phyloP scores from a whole-genome alignment of 805 yeast species.

The Komagataella mondaviorum region DNA sequence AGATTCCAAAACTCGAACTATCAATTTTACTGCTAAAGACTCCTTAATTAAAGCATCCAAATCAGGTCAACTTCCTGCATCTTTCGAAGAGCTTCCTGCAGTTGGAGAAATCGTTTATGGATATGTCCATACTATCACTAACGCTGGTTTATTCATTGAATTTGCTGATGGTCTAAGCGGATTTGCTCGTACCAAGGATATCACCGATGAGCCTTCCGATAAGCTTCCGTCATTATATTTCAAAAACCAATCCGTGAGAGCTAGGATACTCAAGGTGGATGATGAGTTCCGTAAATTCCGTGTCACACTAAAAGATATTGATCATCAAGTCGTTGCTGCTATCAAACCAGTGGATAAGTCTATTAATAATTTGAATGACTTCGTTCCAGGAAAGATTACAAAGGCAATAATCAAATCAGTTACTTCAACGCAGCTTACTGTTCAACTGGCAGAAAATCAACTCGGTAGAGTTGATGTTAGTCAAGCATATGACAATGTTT shows the following conservation, averaged over 20 bases:
- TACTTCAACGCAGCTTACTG: conserved; percentile 62
- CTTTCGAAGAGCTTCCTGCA: conserved; percentile 42
- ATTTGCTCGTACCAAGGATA: conserved; percentile 63
- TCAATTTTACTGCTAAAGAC: conserved; percentile 50
- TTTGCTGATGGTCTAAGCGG: conserved; percentile 79
- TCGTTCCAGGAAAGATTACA: conserved; percentile 44
- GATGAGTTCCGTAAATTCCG: conserved; percentile 59
- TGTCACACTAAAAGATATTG: conserved; percentile 37
- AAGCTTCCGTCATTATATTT: conserved; percentile 42
- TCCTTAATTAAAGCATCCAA: conserved; percentile 56
- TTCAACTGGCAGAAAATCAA: conserved; percentile 61
- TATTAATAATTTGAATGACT: conserved; percentile 35
- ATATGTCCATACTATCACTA: conserved; percentile 65
- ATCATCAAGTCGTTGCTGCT: conserved; percentile 15
- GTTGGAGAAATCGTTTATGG: conserved; percentile 47
- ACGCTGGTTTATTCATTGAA: conserved; percentile 68
- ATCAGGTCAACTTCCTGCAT: conserved; percentile 36
- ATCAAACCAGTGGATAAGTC: conserved; percentile 49
- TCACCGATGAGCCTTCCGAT: conserved; percentile 36
- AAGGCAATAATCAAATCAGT: conserved; percentile 47
- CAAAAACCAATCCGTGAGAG: conserved; percentile 58
- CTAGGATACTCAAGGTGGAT: conserved; percentile 55
- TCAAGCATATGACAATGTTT: conserved; percentile 42
- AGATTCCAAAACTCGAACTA: conserved; percentile 44
- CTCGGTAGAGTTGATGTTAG: conserved; percentile 73